A percentile compares a stretch with the other conserved stretches of the same genome.
Conservation (phyloP, 1,284 basidiomycete species). For the Athelia psychrophila region DNA sequence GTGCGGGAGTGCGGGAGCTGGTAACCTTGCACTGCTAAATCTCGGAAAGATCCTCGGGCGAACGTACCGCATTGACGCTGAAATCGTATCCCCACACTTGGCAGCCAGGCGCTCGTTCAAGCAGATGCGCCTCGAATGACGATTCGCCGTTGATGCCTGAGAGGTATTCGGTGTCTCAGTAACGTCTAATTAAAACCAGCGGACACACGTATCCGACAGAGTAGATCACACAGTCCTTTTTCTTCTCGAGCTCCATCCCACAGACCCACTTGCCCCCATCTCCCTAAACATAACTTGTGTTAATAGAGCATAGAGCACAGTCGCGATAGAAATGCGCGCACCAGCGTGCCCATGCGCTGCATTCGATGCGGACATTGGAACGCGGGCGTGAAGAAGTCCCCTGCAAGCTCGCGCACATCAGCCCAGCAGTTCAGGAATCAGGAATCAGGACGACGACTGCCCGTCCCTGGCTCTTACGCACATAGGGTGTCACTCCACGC, state of each 20-base stretch:
- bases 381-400: slow-evolving; percentile 50
- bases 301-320: too few relatives aligned
- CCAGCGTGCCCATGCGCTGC: slow-evolving; percentile 43
- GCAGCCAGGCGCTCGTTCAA: slow-evolving; percentile 37
- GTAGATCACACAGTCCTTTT: slow-evolving; percentile 45
- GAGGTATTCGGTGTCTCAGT: background rate
- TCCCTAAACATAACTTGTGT: too few relatives aligned
- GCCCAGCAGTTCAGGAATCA: background rate
- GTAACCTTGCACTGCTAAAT: too few relatives aligned
- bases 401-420: slow-evolving; percentile 29
- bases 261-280: slow-evolving; percentile 58
- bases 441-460: background rate
- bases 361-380: slow-evolving; percentile 44
- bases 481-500: slow-evolving; percentile 31
- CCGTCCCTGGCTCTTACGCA: too few relatives aligned
- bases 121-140: slow-evolving; percentile 48
- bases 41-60: background rate
- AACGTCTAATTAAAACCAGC: slow-evolving; percentile 2
- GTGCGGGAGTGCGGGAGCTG: background rate
- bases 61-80: slow-evolving; percentile 35
- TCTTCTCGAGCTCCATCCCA: slow-evolving; percentile 40
- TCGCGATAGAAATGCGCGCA: slow-evolving; percentile 45
- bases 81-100: slow-evolving; percentile 54
- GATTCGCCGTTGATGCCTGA: slow-evolving; percentile 49
- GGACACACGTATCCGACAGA: slow-evolving; percentile 41